Conservation (phyloP, 495 filamentous ascomycete species). For the Evansstolkia leycettana region DNA sequence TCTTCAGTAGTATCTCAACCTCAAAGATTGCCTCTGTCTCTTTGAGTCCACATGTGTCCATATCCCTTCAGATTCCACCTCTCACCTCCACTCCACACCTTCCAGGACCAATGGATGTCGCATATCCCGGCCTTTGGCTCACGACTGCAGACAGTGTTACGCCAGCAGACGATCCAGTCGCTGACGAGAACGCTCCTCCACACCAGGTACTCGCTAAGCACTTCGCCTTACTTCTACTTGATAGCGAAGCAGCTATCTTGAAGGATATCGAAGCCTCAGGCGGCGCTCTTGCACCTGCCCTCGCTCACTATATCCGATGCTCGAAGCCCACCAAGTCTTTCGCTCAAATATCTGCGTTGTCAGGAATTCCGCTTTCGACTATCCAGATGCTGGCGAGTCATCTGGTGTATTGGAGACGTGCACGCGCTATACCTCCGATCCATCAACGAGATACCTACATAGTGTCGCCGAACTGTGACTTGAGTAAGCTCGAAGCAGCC, state of each 20-base stretch:
- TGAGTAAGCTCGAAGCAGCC: slow-evolving; percentile 58
- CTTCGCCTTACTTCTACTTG: slow-evolving; percentile 73
- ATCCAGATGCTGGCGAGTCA: slow-evolving; percentile 80
- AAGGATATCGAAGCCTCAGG: slow-evolving; percentile 70
- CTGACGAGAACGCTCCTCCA: slow-evolving; percentile 37
- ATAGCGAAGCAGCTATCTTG: slow-evolving; percentile 71
- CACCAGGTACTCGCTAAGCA: slow-evolving; percentile 62
- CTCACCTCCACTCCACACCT: slow-evolving; percentile 63
- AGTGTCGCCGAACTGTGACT: slow-evolving; percentile 80
- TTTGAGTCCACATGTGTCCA: slow-evolving; percentile 45
- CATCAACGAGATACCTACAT: slow-evolving; percentile 89
- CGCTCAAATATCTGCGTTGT: slow-evolving; percentile 61
- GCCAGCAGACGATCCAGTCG: slow-evolving; percentile 46
- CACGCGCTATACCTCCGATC: slow-evolving; percentile 81
- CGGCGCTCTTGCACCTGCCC: slow-evolving; percentile 54
- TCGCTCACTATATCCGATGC: slow-evolving; percentile 73
- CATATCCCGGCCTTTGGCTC: slow-evolving; percentile 65
- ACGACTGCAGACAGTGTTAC: slow-evolving; percentile 72
- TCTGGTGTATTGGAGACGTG: slow-evolving; percentile 89
- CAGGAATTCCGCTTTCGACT: slow-evolving; percentile 60
- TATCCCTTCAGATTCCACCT: slow-evolving; percentile 79
- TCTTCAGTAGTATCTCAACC: slow-evolving; percentile 69
- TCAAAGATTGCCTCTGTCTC: slow-evolving; percentile 68
- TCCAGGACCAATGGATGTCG: slow-evolving; percentile 49
- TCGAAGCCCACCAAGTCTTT: slow-evolving; percentile 80